Conservation (phyloP, 371 early-diverging fungal species). For the Aphelidium insulamus region DNA sequence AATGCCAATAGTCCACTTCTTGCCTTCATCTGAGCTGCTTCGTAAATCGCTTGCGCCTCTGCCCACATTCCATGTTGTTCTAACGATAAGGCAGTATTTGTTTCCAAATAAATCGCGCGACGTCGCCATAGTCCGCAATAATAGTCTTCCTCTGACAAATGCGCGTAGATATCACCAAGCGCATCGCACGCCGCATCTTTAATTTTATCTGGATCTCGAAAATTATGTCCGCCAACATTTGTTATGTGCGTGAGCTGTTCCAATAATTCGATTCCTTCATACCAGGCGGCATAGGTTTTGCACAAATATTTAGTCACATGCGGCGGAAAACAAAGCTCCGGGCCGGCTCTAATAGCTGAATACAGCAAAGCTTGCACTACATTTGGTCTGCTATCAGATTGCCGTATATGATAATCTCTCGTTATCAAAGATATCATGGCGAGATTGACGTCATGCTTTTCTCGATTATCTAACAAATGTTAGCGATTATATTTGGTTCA, state of each 20-base stretch:
- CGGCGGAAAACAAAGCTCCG: conserved; percentile 60
- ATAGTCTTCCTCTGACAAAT: conserved; percentile 67
- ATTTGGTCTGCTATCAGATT: conserved; percentile 59
- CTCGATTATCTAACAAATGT: too few species aligned
- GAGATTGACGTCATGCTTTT: conserved; percentile 61
- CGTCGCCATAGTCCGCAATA: conserved; percentile 84
- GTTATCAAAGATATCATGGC: conserved; percentile 57
- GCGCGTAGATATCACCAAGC: conserved; percentile 52
- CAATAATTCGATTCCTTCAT: conserved; percentile 26
- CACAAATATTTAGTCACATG: conserved; percentile 80
- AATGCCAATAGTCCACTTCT: conserved; percentile 66
- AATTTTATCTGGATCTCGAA: conserved; percentile 64
- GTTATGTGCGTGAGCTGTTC: conserved; percentile 6
- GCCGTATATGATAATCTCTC: conserved; percentile 70
- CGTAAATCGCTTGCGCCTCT: conserved; percentile 77
- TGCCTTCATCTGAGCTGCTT: conserved; percentile 81
- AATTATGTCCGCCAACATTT: conserved; percentile 27
- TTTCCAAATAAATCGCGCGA: conserved; percentile 76
- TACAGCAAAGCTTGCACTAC: conserved; percentile 78
- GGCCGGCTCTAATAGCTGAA: conserved; percentile 47
- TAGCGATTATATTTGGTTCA: too few species aligned
- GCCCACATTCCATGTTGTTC: conserved; percentile 89
- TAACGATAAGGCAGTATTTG: conserved; percentile 83
- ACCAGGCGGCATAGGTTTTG: conserved; percentile 77
- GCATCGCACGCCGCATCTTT: conserved; percentile 78